phyloP scores from a whole-genome alignment of 345 rosid genomes.

The Pistacia vera region DNA sequence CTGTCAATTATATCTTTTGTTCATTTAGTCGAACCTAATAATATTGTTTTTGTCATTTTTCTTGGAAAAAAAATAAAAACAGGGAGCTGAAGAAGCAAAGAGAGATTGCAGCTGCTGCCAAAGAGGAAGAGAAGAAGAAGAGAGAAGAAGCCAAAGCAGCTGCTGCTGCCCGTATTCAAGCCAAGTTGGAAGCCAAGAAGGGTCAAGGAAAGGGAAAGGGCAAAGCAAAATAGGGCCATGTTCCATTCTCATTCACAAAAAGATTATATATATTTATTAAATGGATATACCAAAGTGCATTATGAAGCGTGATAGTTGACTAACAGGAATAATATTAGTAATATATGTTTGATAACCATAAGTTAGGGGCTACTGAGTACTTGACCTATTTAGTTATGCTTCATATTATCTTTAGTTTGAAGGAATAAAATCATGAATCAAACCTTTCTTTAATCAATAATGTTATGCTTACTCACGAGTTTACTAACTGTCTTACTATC shows the following conservation, averaged over 20 bases:
- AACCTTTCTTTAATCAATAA: no score
- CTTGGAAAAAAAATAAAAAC: constrained; percentile 5
- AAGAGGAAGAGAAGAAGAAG: constrained; percentile 84
- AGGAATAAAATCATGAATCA: no score
- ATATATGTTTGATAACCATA: no score
- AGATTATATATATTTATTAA: constrained; percentile 1
- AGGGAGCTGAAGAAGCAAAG: constrained; percentile 95
- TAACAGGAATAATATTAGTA: no score
- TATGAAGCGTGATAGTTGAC: no score
- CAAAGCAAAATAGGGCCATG: constrained; percentile 54
- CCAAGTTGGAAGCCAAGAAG: constrained; percentile 87
- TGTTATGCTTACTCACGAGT: no score
- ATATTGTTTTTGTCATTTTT: background rate
- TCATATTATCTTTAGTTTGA: no score
- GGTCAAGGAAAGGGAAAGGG: constrained; percentile 85
- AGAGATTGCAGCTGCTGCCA: constrained; percentile 71
- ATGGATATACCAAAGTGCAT: background rate
- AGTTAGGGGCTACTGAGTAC: background rate
- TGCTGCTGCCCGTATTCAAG: constrained; percentile 86
- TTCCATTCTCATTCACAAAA: background rate
- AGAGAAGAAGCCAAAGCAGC: constrained; percentile 97
- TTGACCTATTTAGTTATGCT: background rate
- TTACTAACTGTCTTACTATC: no score
- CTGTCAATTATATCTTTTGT: background rate
- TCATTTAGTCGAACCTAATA: background rate